A percentile compares a stretch with the other conserved stretches of the same genome.
phyloP scores from a whole-genome alignment of 768 basidiomycete species.

The Calocera cornea region DNA sequence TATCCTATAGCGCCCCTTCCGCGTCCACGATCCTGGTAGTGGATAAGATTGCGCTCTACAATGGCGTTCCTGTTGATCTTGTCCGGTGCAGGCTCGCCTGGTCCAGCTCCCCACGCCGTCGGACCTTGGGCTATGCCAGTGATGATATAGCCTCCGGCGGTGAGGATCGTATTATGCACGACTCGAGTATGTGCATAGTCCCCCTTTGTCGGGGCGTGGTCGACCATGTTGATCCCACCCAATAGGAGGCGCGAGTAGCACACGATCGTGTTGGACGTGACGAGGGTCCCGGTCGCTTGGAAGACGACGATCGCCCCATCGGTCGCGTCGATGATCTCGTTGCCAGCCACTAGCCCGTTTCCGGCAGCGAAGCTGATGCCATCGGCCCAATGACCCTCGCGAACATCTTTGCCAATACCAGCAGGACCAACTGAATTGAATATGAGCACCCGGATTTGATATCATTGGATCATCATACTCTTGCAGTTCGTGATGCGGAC shows the following conservation, averaged over 20 bases:
- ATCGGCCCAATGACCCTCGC: constrained; percentile 15
- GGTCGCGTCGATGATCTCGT: constrained; percentile 16
- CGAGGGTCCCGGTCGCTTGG: constrained; percentile 16
- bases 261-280: constrained; percentile 18
- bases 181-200: constrained; percentile 17
- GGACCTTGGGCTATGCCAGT: constrained; percentile 18
- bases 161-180: constrained; percentile 16
- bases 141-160: constrained; percentile 16
- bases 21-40: constrained; percentile 3
- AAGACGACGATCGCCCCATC: constrained; percentile 18
- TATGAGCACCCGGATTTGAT: not conserved
- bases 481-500: constrained; percentile 11
- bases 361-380: constrained; percentile 16
- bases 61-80: constrained; percentile 15
- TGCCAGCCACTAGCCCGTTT: constrained; percentile 17
- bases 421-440: constrained; percentile 15
- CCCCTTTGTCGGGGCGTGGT: constrained; percentile 16
- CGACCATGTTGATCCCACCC: constrained; percentile 20
- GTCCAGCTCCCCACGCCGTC: constrained; percentile 14
- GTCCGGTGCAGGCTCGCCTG: not conserved
- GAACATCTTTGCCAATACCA: constrained; percentile 12
- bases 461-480: not conserved
- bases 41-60: constrained; percentile 16
- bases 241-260: constrained; percentile 12
- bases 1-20: constrained; percentile 14